Base-by-base conservation (phyloP, 2,329 filamentous ascomycete genomes). In the Diaporthe aspalathi region DNA sequence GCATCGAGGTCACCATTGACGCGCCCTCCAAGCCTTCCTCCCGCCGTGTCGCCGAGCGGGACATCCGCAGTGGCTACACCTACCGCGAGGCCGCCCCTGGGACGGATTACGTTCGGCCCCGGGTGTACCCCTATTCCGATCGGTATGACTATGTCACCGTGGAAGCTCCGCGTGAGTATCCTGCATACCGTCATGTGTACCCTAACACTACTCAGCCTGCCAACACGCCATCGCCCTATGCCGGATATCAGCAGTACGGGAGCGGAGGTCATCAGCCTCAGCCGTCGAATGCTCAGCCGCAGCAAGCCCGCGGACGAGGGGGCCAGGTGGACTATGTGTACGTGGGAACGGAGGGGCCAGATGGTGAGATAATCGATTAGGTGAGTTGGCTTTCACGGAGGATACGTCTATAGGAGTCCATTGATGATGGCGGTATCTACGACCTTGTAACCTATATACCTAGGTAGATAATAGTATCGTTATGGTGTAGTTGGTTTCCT, bases 331-430 rank as follows among this genome's bases (percentile, higher is more conserved):
- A 27, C 2, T 65, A 65, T 27, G 60, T 65, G 1, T 65, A 50
- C n/a, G 24, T 45, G 14, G 20, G 60, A 4, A 65, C 60, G 0
- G 60, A 65, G 6, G 45, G 60, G 16, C 60, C 60, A 6, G 60
- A 65, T 9, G 60, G 60, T 22, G 60, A 65, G 45, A 7, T 12
- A 35, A 50, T 65, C 24, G 60, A 65, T 38, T 65, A 60, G 24
- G 5, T n/a, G 9, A 22, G 7, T 5, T 22, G 11, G 2, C 2
- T 20, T 40, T 8, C 12, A 22, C 9, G 20, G 27, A 38, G 9
- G 9, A 16, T 5, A 56, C 20, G 53, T 63, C 24, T 22, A 16
- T 24, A 22, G 20, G 11, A n/a, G 11, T 0, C 8, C 12, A 6
- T 27, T n/a, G n/a, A 1, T 20, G 6, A 6, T 27, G 11, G 12